Evolutionary conservation across 176 grass and related monocot genomes (phyloP), one percentile per base, ranked within the genome.

Genomic region (Oryza brachyantha): DNA sequence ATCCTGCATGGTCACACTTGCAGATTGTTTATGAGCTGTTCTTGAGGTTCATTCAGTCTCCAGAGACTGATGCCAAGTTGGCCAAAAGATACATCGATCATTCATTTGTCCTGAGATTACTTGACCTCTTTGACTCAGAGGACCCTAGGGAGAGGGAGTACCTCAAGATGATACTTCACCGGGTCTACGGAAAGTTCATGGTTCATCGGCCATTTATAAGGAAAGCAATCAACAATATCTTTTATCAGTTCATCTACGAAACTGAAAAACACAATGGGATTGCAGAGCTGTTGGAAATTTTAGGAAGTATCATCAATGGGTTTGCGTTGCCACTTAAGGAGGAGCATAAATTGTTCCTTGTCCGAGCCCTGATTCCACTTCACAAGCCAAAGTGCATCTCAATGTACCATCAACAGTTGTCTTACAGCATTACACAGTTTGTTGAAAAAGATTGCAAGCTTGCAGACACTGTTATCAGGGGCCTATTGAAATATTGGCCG

Each of bases 131-230:
- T 78, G 93, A 96, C 80, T 96, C 93, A 0, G 93, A 96, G 66
- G 93, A 96, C 36, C 90, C 84, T n/a, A 83, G 93, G 57, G 93
- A 93, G 77, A 86, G 93, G 61, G 93, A 96, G 66, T 96, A 88
- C 70, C 75, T 96, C 54, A 96, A 96, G 78, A 93, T 86, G 90
- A 93, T 96, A 66, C 82, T 96, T 45, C 93, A 96, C 62, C 87
- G 93, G 34, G 88, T 96, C 75, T 96, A 96, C 5, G 93, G 93
- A 61, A 96, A 96, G 71, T 96, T 96, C 87, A 96, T 96, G 93
- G 93, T 96, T 39, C 93, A 96, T 72, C 84, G 93, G 0, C 93
- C 93, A 19, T 88, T 84, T 42, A 92, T 96, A 74, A 61, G 93
- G 70, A 96, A 96, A 84, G 93, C 85, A 16, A 93, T 96, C 61